phyloP scores from a whole-genome alignment of 2,329 filamentous ascomycete species.

The Huntiella savannae region DNA sequence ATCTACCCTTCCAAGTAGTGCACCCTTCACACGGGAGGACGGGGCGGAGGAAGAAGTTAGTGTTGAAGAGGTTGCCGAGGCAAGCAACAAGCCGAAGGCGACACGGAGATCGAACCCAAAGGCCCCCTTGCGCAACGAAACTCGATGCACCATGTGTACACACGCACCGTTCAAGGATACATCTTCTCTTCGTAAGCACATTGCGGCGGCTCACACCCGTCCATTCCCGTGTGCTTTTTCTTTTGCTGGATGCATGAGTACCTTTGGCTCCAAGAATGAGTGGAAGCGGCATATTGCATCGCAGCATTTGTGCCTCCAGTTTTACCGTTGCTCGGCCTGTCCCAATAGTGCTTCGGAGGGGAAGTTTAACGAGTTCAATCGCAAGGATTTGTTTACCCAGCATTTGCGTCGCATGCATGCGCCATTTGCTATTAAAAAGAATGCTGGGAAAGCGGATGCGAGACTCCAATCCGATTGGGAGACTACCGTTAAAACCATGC shows the following conservation, averaged over 20 bases:
- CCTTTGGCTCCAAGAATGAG: constrained; percentile 85
- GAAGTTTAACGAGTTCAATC: constrained; percentile 60
- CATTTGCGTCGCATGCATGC: constrained; percentile 89
- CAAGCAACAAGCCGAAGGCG: constrained; percentile 20
- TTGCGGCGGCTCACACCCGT: constrained; percentile 48
- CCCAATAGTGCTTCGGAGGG: constrained; percentile 33
- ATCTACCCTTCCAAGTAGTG: constrained; percentile 21
- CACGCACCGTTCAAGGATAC: constrained; percentile 49
- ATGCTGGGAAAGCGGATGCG: constrained; percentile 36
- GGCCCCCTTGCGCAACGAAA: constrained; percentile 35
- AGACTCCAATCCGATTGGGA: constrained; percentile 46
- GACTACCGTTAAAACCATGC: constrained; percentile 47
- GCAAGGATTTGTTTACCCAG: constrained; percentile 90
- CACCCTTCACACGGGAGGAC: constrained; percentile 18
- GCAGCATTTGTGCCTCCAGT: constrained; percentile 60
- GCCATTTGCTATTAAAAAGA: constrained; percentile 42
- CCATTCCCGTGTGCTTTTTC: constrained; percentile 75
- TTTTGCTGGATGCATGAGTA: constrained; percentile 64
- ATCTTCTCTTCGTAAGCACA: constrained; percentile 45
- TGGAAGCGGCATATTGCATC: constrained; percentile 92
- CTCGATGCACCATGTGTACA: constrained; percentile 39
- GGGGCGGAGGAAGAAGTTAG: constrained; percentile 22
- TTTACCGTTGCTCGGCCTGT: constrained; percentile 45
- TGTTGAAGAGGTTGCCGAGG: constrained; percentile 14
- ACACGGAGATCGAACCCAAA: constrained; percentile 29